phyloP scores from a whole-genome alignment of 345 rosid species.

The Nasturtium officinale region DNA sequence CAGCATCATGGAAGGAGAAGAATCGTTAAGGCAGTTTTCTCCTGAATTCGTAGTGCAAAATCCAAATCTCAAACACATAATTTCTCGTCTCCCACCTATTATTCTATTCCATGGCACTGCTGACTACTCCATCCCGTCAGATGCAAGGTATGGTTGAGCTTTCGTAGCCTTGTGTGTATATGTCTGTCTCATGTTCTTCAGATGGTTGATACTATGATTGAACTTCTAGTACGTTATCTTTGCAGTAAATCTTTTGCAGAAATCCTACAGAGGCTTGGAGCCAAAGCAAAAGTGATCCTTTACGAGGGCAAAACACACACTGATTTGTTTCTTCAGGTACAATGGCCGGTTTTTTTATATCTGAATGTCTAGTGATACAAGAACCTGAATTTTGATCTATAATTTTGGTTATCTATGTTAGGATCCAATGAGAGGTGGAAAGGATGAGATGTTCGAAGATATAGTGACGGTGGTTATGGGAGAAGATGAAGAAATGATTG shows the following conservation, averaged over 20 bases:
- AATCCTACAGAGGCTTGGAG: conserved; percentile 74
- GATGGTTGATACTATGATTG: conserved; percentile 19
- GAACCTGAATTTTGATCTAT: conserved; percentile 15
- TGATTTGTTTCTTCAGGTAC: conserved; percentile 94
- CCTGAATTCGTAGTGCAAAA: conserved; percentile 82
- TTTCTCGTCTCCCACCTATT: conserved; percentile 76
- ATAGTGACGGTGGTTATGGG: conserved; percentile 64
- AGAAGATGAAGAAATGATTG: conserved; percentile 55
- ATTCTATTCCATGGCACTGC: conserved; percentile 89
- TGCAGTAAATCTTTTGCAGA: conserved; percentile 79
- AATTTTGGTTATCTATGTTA: conserved; percentile 35
- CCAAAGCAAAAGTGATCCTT: conserved; percentile 65
- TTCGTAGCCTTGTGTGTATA: conserved; percentile 8
- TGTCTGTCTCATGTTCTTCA: conserved; percentile 13
- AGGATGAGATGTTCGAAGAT: conserved; percentile 84
- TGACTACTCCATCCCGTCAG: conserved; percentile 91
- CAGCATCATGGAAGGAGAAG: conserved; percentile 98
- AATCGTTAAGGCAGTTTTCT: conserved; percentile 72
- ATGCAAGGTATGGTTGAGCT: conserved; percentile 66
- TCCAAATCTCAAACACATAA: conserved; percentile 54
- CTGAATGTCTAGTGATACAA: neutral
- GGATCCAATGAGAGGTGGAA: conserved; percentile 99
- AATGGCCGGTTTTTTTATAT: neutral
- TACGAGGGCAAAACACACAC: conserved; percentile 95
- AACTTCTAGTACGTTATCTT: conserved; percentile 12